Conservation (phyloP, 116 monocot genomes). For the Papilionanthe hybrid region DNA sequence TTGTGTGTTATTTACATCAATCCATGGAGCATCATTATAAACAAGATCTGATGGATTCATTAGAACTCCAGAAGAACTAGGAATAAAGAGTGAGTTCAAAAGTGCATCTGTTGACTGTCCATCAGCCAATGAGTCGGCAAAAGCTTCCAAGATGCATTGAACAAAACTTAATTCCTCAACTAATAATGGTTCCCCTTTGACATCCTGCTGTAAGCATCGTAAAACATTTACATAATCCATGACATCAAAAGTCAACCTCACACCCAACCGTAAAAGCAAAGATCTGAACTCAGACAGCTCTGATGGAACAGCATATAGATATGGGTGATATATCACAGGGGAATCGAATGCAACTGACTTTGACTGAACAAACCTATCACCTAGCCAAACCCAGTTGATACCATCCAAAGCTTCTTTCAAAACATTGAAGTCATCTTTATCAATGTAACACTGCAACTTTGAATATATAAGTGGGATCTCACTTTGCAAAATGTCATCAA, state of each 20-base stretch:
- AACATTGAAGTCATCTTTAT: constrained; percentile 37
- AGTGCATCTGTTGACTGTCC: constrained; percentile 36
- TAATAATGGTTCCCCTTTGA: constrained; percentile 64
- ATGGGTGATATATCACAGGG: constrained; percentile 92
- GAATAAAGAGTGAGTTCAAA: constrained; percentile 65
- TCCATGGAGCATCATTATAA: constrained; percentile 99
- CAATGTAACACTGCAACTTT: constrained; percentile 66
- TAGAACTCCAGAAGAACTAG: constrained; percentile 74
- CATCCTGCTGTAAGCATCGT: constrained; percentile 50
- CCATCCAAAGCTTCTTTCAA: constrained; percentile 52
- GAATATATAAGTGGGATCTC: constrained; percentile 66
- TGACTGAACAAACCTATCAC: constrained; percentile 73
- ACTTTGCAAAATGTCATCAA: constrained; percentile 45
- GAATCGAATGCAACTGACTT: constrained; percentile 88
- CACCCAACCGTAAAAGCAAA: constrained; percentile 75
- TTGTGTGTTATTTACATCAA: constrained; percentile 38
- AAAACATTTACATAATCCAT: constrained; percentile 68
- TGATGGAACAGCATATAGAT: constrained; percentile 92
- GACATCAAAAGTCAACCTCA: constrained; percentile 67
- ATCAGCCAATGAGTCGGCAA: constrained; percentile 54
- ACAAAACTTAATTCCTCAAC: constrained; percentile 83
- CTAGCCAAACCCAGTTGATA: constrained; percentile 80
- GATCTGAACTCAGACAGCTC: constrained; percentile 71
- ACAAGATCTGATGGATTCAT: constrained; percentile 51
- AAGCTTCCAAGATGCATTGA: constrained; percentile 79